Conservation (phyloP, 2,329 filamentous ascomycete species). For the Pyrenophora teres region DNA sequence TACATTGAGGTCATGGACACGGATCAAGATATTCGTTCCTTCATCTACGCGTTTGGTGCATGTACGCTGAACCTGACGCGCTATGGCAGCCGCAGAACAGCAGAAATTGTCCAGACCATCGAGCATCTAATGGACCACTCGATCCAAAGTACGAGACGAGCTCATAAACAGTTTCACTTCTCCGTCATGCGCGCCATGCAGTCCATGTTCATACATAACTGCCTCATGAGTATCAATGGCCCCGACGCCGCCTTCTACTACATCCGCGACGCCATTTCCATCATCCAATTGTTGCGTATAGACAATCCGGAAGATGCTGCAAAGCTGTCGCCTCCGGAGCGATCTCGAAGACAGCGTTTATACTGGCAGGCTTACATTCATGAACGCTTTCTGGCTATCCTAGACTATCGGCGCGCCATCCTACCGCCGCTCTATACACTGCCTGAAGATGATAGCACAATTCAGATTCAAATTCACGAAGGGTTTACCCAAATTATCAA, state of each 20-base stretch:
- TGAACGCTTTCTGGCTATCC: conserved; percentile 61
- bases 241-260: conserved; percentile 57
- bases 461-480: conserved; percentile 48
- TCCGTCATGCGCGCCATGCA: conserved; percentile 56
- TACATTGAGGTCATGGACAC: conserved; percentile 47
- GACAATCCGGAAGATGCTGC: conserved; percentile 47
- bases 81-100: conserved; percentile 38
- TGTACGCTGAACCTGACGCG: conserved; percentile 53
- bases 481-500: conserved; percentile 54
- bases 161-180: conserved; percentile 47
- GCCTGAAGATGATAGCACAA: conserved; percentile 49
- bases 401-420: conserved; percentile 54
- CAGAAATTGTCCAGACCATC: conserved; percentile 40
- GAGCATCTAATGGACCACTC: conserved; percentile 43
- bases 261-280: conserved; percentile 57
- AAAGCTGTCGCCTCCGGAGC: conserved; percentile 43
- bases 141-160: conserved; percentile 46
- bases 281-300: conserved; percentile 45
- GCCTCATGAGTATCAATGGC: conserved; percentile 55
- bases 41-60: conserved; percentile 53
- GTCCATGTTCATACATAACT: conserved; percentile 60
- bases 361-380: conserved; percentile 64
- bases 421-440: conserved; percentile 47
- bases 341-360: conserved; percentile 53
- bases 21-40: conserved; percentile 48